phyloP scores from a whole-genome alignment of 2,329 filamentous ascomycete species.

The Verticillium nubilum region DNA sequence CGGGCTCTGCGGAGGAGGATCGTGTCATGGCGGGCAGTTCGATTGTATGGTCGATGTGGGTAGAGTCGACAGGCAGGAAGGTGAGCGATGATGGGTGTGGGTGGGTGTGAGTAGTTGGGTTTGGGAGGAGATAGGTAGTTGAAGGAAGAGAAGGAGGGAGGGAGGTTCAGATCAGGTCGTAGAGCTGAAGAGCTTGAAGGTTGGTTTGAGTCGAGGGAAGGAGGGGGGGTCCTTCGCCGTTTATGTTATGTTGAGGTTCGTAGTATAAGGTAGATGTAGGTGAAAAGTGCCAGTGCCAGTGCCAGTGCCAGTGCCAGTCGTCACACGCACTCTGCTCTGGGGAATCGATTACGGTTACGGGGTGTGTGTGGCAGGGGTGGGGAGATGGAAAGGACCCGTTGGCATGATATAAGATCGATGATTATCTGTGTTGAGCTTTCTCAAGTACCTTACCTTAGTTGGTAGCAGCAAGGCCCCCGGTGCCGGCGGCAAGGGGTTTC shows the following conservation, averaged over 20 bases:
- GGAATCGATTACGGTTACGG: not conserved
- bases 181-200: constrained; percentile 1
- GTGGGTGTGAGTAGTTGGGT: not conserved
- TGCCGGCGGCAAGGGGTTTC: constrained; percentile 1
- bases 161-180: not conserved
- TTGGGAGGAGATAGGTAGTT: not conserved
- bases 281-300: not conserved
- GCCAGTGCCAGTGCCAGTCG: not conserved
- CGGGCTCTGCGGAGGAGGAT: constrained; percentile 36
- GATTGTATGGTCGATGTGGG: constrained; percentile 5
- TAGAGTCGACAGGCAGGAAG: not conserved
- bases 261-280: not conserved
- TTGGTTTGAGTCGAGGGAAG: constrained; percentile 6
- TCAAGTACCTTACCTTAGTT: not conserved
- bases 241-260: not conserved
- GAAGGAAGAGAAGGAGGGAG: constrained; percentile 2
- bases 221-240: not conserved
- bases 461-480: not conserved
- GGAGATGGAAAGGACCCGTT: not conserved
- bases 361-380: not conserved
- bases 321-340: not conserved
- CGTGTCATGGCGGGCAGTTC: constrained; percentile 27
- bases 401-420: not conserved
- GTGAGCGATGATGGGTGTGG: no score
- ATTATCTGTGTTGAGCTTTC: not conserved